Percentiles rank a stretch among this genome's conserved stretches.
phyloP scores from a whole-genome alignment of 768 basidiomycete genomes.

The Macrolepiota dolichaula region DNA sequence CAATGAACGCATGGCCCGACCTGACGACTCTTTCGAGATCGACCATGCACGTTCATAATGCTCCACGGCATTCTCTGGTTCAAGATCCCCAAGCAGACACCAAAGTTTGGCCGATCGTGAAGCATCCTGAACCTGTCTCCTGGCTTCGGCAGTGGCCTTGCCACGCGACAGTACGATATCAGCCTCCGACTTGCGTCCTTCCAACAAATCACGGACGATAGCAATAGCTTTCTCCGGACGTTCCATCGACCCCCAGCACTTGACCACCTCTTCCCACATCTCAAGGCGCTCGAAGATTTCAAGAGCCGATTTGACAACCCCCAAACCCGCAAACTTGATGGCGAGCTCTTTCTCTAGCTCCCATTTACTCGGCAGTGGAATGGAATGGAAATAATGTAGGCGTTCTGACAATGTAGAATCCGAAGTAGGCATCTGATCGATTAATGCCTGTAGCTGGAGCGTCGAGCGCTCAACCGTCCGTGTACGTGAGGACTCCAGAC shows the following conservation, averaged over 20 bases:
- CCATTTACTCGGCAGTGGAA: constrained; percentile 89
- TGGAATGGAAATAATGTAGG: constrained; percentile 73
- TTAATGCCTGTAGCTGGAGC: constrained; percentile 89
- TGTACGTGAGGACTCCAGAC: constrained; percentile 84
- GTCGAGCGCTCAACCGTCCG: constrained; percentile 92
- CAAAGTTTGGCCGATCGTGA: constrained; percentile 87
- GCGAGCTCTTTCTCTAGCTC: constrained; percentile 92
- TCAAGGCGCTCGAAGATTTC: constrained; percentile 93
- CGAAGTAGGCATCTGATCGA: constrained; percentile 94
- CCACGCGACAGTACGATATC: constrained; percentile 64
- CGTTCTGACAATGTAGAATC: constrained; percentile 76
- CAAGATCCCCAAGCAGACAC: constrained; percentile 94
- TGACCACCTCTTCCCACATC: constrained; percentile 98
- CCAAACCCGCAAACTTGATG: constrained; percentile 74
- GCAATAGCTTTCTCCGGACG: constrained; percentile 70
- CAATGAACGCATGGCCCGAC: constrained; percentile 87
- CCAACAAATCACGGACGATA: constrained; percentile 83
- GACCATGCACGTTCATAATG: constrained; percentile 87
- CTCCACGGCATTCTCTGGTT: constrained; percentile 60
- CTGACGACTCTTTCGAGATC: constrained; percentile 75
- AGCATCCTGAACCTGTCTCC: constrained; percentile 49
- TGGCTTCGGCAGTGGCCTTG: constrained; percentile 43
- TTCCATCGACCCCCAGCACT: constrained; percentile 83
- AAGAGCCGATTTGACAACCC: constrained; percentile 85
- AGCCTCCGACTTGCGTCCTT: constrained; percentile 80